Conservation (phyloP, 768 basidiomycete species). For the Lactarius akahatsu region DNA sequence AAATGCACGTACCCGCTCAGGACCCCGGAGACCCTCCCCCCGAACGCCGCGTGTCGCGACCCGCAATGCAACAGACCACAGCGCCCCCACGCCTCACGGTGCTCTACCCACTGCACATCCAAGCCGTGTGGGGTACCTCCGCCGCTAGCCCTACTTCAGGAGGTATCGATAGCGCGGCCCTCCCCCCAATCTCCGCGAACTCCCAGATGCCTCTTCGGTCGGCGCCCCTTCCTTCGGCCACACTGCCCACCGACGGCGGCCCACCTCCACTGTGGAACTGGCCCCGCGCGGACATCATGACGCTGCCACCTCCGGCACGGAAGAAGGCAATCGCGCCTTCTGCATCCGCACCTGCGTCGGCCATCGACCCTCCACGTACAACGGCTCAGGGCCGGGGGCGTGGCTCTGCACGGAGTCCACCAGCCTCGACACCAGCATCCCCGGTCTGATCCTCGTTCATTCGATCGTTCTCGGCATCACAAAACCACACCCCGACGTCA, state of each 20-base stretch:
- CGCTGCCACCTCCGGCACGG: constrained; percentile 7
- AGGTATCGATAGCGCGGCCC: background rate
- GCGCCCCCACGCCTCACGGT: background rate
- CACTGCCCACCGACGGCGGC: background rate
- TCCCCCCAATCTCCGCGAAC: background rate
- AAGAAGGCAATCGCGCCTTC: background rate
- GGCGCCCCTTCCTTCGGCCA: background rate
- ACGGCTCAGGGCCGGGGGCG: background rate
- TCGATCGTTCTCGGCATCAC: background rate
- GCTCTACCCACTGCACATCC: constrained; percentile 23
- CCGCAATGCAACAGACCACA: constrained; percentile 7
- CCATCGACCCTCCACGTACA: background rate
- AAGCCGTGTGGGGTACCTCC: constrained; percentile 7
- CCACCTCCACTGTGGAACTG: constrained; percentile 27
- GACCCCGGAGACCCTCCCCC: background rate
- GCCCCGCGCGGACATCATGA: constrained; percentile 30
- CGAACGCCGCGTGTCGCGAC: background rate
- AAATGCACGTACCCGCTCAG: background rate
- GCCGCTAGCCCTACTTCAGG: background rate
- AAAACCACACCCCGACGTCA: background rate
- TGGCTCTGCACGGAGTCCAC: background rate
- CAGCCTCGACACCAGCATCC: background rate
- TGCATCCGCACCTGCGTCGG: constrained; percentile 1
- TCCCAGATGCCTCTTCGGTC: background rate
- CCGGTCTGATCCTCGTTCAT: background rate